Evolutionary conservation across 129 eudicot genomes (phyloP), one percentile per base, ranked within the genome.

Genomic region (Pittosporum tobira): DNA sequence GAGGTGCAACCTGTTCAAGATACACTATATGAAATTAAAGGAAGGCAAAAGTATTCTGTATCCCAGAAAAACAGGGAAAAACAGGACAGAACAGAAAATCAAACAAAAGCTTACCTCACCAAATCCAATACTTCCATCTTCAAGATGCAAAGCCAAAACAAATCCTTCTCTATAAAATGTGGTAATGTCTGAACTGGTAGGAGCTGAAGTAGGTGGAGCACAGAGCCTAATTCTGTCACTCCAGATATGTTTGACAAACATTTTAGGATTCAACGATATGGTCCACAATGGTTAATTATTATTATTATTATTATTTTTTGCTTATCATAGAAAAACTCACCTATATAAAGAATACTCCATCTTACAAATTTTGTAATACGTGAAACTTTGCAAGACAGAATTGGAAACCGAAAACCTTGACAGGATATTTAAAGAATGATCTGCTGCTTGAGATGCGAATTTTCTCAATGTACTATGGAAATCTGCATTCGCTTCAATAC

Each of bases 51-150:
- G n/a, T 30, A 34, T 8, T 34, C 40, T 34, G 40, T 34, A 6
- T 34, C 7, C 40, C 7, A 12, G 10, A 34, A 34, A 34, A 12
- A 5, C 11, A 6, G 40, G 11, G 10, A 1, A 34, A 6, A 34
- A 34, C 11, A 0, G 40, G 5, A 44, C 3, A 44, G 21, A 44
- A 13, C 14, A 44, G 48, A 44, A 44, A 65, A 52, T 48, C 20
- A 36, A 60, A 3, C 4, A 48, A 0, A 42, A 47, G 53, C 71
- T 71, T 60, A 84, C 99, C 94, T 93, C 99, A 48, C 99, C 99
- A 61, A 74, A 71, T 56, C 99, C 99, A 57, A 61, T 61, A 67
- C 78, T 81, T 70, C 99, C 99, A 77, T 84, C 94, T 67, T 84
- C 85, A 63, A 93, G 91, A 58, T 62, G 58, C 69, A 93, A 38